These are phyloP conservation scores for Apiospora arundinis DNA, from an alignment of 2,329 filamentous ascomycete species.

Conservation along the genomic window DNA sequence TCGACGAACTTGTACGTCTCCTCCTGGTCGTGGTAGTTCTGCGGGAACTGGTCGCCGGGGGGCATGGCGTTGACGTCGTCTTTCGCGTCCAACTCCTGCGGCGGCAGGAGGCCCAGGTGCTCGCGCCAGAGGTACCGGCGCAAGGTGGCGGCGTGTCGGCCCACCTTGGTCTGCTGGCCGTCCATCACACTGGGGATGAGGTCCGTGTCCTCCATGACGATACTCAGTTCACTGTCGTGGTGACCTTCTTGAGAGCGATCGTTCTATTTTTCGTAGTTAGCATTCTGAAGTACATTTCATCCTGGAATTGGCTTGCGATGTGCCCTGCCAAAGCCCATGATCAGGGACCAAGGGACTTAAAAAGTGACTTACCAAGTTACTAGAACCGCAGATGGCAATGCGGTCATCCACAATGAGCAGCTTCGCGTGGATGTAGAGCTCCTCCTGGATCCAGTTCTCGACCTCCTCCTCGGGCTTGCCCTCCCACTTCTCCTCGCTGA, in stretches of 20 bases:
- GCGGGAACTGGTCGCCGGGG: slow-evolving; percentile 69
- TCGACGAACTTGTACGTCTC: slow-evolving; percentile 70
- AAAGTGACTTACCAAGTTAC: slow-evolving; percentile 65
- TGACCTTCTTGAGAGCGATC: slow-evolving; percentile 86
- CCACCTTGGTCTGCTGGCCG: slow-evolving; percentile 75
- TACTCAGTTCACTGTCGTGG: slow-evolving; percentile 89
- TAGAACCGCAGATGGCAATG: slow-evolving; percentile 82
- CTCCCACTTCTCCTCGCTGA: slow-evolving; percentile 77
- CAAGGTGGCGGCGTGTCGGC: slow-evolving; percentile 82
- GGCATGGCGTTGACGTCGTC: slow-evolving; percentile 76
- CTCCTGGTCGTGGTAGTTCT: slow-evolving; percentile 66
- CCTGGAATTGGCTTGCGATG: background rate
- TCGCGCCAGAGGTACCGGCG: slow-evolving; percentile 87
- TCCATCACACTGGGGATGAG: slow-evolving; percentile 77
- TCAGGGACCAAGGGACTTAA: background rate
- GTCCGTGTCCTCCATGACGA: slow-evolving; percentile 86
- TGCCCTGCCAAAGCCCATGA: too few species aligned
- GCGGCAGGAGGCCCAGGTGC: slow-evolving; percentile 80
- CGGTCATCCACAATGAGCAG: slow-evolving; percentile 88
- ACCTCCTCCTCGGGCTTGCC: slow-evolving; percentile 78
- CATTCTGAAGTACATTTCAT: background rate
- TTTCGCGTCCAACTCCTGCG: slow-evolving; percentile 71
- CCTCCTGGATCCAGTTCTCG: slow-evolving; percentile 90
- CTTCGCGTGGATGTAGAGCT: slow-evolving; percentile 94
- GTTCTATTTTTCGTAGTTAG: slow-evolving; percentile 53